These are phyloP conservation scores for Venturia effusa DNA, from an alignment of 2,329 filamentous ascomycete species.

Conservation along the genomic window DNA sequence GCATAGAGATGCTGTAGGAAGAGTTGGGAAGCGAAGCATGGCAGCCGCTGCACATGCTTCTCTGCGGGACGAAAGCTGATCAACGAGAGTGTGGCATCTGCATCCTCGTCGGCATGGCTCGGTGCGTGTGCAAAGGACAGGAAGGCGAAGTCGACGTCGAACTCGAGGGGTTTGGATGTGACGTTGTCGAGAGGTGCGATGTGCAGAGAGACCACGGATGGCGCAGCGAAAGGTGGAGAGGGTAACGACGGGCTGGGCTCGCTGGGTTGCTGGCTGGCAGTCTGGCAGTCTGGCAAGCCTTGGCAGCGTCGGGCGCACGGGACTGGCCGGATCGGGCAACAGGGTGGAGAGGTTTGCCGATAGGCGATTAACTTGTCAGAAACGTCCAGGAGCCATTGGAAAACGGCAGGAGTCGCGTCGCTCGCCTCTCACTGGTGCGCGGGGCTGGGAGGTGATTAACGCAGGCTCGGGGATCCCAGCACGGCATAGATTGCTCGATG, in stretches of 20 bases:
- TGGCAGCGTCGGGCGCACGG: background rate
- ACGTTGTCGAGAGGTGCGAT: background rate
- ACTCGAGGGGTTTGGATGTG: too few relatives aligned
- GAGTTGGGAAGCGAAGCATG: background rate
- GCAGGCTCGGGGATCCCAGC: background rate
- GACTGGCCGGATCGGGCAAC: conserved; percentile 6
- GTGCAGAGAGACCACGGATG: background rate
- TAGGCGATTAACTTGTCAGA: conserved; percentile 1
- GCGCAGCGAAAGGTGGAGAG: conserved; percentile 1
- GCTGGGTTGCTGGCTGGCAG: background rate
- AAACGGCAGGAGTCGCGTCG: background rate
- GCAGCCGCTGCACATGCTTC: conserved; percentile 3
- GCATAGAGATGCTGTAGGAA: conserved; percentile 6
- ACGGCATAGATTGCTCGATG: background rate
- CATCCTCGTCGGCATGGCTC: background rate
- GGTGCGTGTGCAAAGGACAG: background rate
- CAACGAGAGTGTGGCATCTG: conserved; percentile 8
- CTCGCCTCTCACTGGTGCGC: background rate
- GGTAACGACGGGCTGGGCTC: background rate
- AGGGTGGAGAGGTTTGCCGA: background rate
- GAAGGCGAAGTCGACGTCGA: too few relatives aligned
- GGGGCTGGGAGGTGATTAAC: background rate
- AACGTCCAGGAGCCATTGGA: background rate
- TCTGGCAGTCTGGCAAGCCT: background rate
- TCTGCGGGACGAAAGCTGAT: background rate